Base-by-base conservation (phyloP, 2,329 filamentous ascomycete species). In the Pestalotiopsis sp. region DNA sequence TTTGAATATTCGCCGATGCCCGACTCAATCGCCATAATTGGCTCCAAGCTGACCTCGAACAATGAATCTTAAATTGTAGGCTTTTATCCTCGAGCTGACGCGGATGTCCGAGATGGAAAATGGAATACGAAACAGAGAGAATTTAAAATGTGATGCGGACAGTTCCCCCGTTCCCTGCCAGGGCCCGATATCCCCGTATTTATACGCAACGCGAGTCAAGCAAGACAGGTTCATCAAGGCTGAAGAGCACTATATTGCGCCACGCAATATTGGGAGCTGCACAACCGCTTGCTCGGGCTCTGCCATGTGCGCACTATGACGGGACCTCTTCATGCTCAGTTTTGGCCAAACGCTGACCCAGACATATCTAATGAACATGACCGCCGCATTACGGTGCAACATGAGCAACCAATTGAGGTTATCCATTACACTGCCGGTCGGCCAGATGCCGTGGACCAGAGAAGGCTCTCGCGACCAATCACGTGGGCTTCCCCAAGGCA, bases 1-100 rank as follows among this genome's bases (percentile, higher is more conserved):
- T 17, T 44, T 14, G 55, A 11, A 59, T 59, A 65, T 20, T 57
- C 64, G 40, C 52, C 26, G 13, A 66, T 59, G 13, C 24, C 35
- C 24, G 64, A 58, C 14, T 66, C 20, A 35, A 66, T 58, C 55
- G 55, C 64, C 64, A 66, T 66, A 10, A 40, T 35, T 61, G 26
- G n/a, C 13, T 26, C 22, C 56, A 35, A 52, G 17, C 14, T n/a
- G 14, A n/a, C 17, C 14, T 20, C 44, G 17, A 52, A 52, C 44
- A 52, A 52, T 20, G 10, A 52, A 52, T 52, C 44, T 52, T 52
- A 52, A n/a, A n/a, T n/a, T 52, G 17, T 17, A 52, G n/a, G 44
- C 17, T 22, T n/a, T 52, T 52, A 9, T 52, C 30, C 30, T 58
- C 24, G 10, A 26, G 26, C 26, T 58, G 56, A 22, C 10, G 56